Evolutionary conservation across 208 protist genomes (phyloP).

Genomic region (Trichomonas tenax): DNA sequence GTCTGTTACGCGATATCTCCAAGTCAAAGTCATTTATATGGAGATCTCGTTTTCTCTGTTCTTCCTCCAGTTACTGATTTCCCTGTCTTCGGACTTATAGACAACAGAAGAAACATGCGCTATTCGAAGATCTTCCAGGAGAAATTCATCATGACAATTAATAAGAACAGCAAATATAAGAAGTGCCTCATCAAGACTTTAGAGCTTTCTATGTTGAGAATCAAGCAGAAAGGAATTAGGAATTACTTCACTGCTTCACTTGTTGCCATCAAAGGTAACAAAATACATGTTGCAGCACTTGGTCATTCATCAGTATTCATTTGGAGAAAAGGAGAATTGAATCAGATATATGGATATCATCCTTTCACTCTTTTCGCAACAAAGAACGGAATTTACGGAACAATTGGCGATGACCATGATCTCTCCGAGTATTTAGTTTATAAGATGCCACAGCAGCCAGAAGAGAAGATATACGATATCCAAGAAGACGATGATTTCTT

Average conservation of each 20-base stretch:
- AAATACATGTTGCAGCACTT: neutral
- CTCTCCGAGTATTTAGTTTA: neutral
- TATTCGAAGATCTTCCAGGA: neutral
- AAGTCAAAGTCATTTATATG: neutral
- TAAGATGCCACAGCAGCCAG: neutral
- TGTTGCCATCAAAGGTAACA: neutral
- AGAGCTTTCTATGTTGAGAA: neutral
- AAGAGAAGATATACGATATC: neutral
- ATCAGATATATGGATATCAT: neutral
- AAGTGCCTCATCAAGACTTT: neutral
- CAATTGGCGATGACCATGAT: neutral
- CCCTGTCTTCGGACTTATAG: neutral
- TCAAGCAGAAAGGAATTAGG: neutral
- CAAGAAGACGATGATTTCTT: neutral
- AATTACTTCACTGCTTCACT: neutral
- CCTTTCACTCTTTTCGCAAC: neutral
- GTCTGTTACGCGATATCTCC: neutral
- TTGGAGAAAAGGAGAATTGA: neutral
- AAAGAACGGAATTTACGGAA: neutral
- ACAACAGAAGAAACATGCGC: neutral
- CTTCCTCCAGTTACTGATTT: neutral
- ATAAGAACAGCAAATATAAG: neutral
- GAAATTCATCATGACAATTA: neutral
- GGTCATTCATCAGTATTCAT: neutral
- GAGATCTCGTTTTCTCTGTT: neutral